Evolutionary conservation across 2,329 filamentous ascomycete species (phyloP).

Genomic region (Botryotinia convoluta): DNA sequence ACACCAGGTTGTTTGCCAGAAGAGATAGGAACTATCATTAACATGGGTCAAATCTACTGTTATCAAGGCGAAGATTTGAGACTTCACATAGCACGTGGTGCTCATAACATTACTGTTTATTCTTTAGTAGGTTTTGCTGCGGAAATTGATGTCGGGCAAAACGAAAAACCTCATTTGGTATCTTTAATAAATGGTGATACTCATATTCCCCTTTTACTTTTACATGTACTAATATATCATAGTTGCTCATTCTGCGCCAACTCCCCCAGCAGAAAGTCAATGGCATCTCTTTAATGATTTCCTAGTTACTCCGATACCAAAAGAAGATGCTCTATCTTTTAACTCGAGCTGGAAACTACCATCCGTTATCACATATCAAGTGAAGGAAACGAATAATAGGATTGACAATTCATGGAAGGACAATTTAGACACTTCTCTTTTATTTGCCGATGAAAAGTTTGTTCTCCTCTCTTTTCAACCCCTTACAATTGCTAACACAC

Average conservation of each 20-base stretch:
- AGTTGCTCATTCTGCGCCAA: conserved; percentile 66
- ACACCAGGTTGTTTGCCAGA: conserved; percentile 88
- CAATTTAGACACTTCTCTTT: conserved; percentile 75
- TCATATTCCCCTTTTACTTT: background rate
- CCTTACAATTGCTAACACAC: background rate
- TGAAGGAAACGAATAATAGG: conserved; percentile 74
- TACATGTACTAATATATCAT: conserved; percentile 23
- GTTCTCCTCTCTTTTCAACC: background rate
- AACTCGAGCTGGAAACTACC: conserved; percentile 91
- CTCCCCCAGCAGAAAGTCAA: conserved; percentile 59
- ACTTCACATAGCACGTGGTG: conserved; percentile 73
- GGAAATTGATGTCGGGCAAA: conserved; percentile 82
- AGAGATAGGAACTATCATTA: conserved; percentile 88
- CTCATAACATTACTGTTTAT: conserved; percentile 81
- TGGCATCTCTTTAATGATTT: conserved; percentile 99
- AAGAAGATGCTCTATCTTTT: conserved; percentile 84
- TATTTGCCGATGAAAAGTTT: conserved; percentile 69
- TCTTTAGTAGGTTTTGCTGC: conserved; percentile 87
- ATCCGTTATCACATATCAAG: conserved; percentile 81
- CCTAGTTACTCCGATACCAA: conserved; percentile 74
- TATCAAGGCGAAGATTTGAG: conserved; percentile 90
- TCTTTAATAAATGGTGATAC: conserved; percentile 78
- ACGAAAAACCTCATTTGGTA: conserved; percentile 86
- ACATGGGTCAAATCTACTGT: conserved; percentile 89
- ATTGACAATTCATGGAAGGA: conserved; percentile 87